Base-by-base conservation (phyloP, 495 filamentous ascomycete species). In the Oleoguttula mirabilis region DNA sequence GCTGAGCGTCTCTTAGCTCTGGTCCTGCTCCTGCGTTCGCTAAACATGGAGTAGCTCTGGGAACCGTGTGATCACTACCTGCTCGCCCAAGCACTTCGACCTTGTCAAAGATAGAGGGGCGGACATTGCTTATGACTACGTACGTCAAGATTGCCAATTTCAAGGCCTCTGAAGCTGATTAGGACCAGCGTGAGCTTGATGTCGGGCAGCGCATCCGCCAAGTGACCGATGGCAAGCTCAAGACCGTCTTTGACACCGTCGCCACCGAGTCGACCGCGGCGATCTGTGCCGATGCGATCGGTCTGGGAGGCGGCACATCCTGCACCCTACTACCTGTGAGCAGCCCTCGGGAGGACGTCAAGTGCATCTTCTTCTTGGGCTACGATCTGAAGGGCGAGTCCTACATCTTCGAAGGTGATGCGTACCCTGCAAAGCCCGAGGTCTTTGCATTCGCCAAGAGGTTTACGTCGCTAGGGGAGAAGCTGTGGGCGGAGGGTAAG, bases 401-500 rank as follows among this genome's bases (percentile, higher is more conserved):
- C 1, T 57, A 51, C 41, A 47, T 14, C 10, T 45, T 41, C 38
- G 47, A 45, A 33, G 36, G 38, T 21, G 47, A 46, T 21, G 21
- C 23, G 4, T 41, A 32, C 21, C 36, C 43, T 19, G 44, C 44
- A 2, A 12, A 39, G n/a, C 30, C 44, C 22, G 59, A 54, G 14
- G 60, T 61, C 46, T 65, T 58, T 39, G 63, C 65, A 38, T 65
- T 58, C 41, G 60, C 50, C 14, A 59, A 47, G 34, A 69, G 60
- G 23, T 60, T 59, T 27, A 21, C 31, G 4, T 44, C 52, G 36
- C 28, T 71, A 22, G 52, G 52, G 0, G 63, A 72, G 63, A 35
- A 38, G 14, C 35, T 79, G 45, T 23, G 79, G 23, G 63, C 58
- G 8, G 44, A 64, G 20, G 66, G 68, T 10, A 65, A 65, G 56